Conservation (phyloP, 2,329 filamentous ascomycete genomes). For the Trichoderma sp. region DNA sequence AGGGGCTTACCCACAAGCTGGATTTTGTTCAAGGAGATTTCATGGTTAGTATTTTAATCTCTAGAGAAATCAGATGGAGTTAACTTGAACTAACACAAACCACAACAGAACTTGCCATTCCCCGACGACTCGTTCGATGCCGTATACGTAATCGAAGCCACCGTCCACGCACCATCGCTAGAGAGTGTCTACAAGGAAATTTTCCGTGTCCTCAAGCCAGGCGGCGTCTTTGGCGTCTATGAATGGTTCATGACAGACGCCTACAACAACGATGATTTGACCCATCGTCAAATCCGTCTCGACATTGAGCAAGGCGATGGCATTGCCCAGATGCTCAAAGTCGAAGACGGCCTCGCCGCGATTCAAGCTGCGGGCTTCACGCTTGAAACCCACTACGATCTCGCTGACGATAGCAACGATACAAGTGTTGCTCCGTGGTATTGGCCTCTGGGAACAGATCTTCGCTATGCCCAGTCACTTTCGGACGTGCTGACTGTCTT, state of each 20-base stretch:
- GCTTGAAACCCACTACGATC: constrained; percentile 78
- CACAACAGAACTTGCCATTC: constrained; percentile 83
- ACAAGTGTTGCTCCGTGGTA: constrained; percentile 84
- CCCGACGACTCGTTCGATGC: constrained; percentile 89
- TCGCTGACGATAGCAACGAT: constrained; percentile 60
- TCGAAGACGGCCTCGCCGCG: constrained; percentile 75
- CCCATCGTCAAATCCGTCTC: constrained; percentile 85
- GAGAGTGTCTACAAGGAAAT: constrained; percentile 94
- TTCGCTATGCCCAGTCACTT: constrained; percentile 71
- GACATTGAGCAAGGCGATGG: constrained; percentile 95
- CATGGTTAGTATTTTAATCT: constrained; percentile 56
- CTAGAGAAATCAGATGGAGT: neutral
- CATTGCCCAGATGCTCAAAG: constrained; percentile 94
- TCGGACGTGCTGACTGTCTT: constrained; percentile 74
- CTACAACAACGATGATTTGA: constrained; percentile 84
- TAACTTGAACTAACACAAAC: constrained; percentile 20
- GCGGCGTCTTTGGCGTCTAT: constrained; percentile 93
- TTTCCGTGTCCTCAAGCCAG: constrained; percentile 91
- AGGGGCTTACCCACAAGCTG: constrained; percentile 76
- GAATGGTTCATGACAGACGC: constrained; percentile 98
- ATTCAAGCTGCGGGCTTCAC: constrained; percentile 88
- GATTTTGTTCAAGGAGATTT: constrained; percentile 94
- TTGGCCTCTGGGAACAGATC: constrained; percentile 74
- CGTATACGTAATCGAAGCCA: constrained; percentile 96
- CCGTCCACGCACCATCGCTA: constrained; percentile 86